Percentiles rank a stretch among this genome's conserved stretches.
Evolutionary conservation across 805 yeast species (phyloP).

Genomic region (Ogataea minuta): DNA sequence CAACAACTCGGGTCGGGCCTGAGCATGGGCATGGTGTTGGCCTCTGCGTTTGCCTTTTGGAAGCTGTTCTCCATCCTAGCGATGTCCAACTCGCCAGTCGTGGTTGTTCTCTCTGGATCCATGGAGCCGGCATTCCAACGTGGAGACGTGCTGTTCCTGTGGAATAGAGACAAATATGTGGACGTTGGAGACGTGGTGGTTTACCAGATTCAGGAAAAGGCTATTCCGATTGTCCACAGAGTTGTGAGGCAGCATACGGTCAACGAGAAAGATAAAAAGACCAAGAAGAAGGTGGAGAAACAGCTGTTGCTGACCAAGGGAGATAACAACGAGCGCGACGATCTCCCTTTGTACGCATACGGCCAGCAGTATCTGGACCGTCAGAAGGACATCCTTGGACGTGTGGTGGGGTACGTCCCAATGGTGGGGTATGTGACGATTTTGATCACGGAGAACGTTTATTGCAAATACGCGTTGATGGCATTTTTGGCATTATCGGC

Average conservation of each 20-base stretch:
- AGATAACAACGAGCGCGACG: constrained; percentile 92
- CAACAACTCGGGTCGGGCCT: constrained; percentile 45
- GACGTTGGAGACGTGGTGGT: constrained; percentile 93
- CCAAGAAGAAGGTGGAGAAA: constrained; percentile 14
- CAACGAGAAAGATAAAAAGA: constrained; percentile 19
- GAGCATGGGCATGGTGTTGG: constrained; percentile 71
- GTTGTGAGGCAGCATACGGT: constrained; percentile 80
- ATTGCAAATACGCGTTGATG: constrained; percentile 74
- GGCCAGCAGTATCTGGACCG: constrained; percentile 76
- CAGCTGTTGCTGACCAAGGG: constrained; percentile 77
- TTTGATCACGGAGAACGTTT: constrained; percentile 82
- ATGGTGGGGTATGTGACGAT: constrained; percentile 88
- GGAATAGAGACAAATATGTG: constrained; percentile 73
- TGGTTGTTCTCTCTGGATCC: constrained; percentile 95
- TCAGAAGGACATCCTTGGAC: constrained; percentile 76
- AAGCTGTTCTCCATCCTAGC: constrained; percentile 73
- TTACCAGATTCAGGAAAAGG: constrained; percentile 73
- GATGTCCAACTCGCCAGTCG: constrained; percentile 88
- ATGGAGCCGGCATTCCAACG: constrained; percentile 99
- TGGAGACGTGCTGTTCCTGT: constrained; percentile 87
- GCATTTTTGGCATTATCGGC: constrained; percentile 74
- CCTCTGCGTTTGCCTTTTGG: constrained; percentile 93
- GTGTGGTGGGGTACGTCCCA: constrained; percentile 91
- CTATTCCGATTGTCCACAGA: constrained; percentile 96
- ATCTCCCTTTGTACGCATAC: constrained; percentile 77